Percentiles rank a stretch among this genome's conserved stretches.
Evolutionary conservation across 176 grass and related monocot genomes (phyloP).

Genomic region (Raddia distichophylla): DNA sequence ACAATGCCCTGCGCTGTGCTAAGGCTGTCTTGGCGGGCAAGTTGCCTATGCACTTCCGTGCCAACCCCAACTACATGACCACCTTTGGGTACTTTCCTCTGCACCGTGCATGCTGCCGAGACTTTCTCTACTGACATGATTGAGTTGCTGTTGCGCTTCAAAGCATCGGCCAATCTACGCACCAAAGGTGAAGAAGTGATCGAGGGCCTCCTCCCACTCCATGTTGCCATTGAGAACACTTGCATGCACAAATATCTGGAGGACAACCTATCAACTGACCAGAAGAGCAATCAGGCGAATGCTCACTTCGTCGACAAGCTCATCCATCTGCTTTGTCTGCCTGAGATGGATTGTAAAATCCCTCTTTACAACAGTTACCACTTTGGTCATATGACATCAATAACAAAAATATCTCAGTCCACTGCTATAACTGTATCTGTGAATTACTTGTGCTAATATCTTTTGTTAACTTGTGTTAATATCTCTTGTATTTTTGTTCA

Average conservation of each 20-base stretch:
- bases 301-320: constrained; percentile 1
- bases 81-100: constrained; percentile 5
- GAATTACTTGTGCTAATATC: no score
- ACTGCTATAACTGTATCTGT: neutral
- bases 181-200: constrained; percentile 1
- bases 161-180: constrained; percentile 27
- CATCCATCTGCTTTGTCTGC: constrained; percentile 30
- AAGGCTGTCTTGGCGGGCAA: constrained; percentile 33
- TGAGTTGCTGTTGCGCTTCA: constrained; percentile 13
- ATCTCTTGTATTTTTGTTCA: neutral
- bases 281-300: constrained; percentile 4
- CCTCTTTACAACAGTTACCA: neutral
- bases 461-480: neutral
- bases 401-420: constrained; percentile 1
- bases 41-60: neutral
- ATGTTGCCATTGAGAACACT: constrained; percentile 37
- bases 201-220: constrained; percentile 28
- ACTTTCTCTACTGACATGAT: constrained; percentile 24
- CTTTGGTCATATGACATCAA: neutral
- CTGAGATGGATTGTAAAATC: constrained; percentile 24
- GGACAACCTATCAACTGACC: neutral
- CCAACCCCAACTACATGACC: constrained; percentile 33
- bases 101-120: constrained; percentile 32
- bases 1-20: constrained; percentile 37
- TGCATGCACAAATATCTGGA: constrained; percentile 38